These are phyloP conservation scores for Leptoxyphium fumago DNA, from an alignment of 2,329 filamentous ascomycete species.

Conservation along the genomic window DNA sequence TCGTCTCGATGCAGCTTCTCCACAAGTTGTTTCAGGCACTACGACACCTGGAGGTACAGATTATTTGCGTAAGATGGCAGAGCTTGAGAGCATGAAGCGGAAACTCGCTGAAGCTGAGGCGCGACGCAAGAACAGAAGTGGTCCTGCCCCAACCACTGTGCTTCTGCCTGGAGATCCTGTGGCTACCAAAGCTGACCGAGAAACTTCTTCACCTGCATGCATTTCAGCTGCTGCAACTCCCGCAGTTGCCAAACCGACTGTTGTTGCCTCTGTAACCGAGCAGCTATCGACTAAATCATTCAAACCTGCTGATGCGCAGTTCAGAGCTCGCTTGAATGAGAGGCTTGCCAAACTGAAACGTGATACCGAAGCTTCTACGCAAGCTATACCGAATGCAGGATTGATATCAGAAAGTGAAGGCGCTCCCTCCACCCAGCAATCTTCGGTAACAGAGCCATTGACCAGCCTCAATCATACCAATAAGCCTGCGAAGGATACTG, in stretches of 20 bases:
- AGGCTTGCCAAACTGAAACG: slow-evolving; percentile 33
- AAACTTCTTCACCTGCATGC: slow-evolving; percentile 22
- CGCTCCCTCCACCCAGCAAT: no score
- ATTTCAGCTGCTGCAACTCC: no score
- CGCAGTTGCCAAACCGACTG: no score
- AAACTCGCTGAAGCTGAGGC: slow-evolving; percentile 30
- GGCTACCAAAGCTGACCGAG: slow-evolving; percentile 32
- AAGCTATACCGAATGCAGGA: slow-evolving; percentile 18
- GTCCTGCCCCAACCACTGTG: not conserved
- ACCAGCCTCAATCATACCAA: no score
- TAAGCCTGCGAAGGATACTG: no score
- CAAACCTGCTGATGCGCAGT: no score
- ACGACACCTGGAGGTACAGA: slow-evolving; percentile 8
- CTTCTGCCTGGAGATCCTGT: slow-evolving; percentile 24
- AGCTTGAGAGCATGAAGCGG: slow-evolving; percentile 12
- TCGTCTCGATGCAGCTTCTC: slow-evolving; percentile 1
- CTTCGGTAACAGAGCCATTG: no score
- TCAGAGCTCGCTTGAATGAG: slow-evolving; percentile 10
- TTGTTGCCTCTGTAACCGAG: no score
- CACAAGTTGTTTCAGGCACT: slow-evolving; percentile 1
- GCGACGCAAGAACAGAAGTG: slow-evolving; percentile 19
- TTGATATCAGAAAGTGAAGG: not conserved
- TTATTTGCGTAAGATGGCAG: slow-evolving; percentile 9
- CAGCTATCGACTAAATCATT: no score
- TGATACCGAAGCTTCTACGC: slow-evolving; percentile 29